Base-by-base conservation (phyloP, 139 green algal species). In the Chlorella sp. region DNA sequence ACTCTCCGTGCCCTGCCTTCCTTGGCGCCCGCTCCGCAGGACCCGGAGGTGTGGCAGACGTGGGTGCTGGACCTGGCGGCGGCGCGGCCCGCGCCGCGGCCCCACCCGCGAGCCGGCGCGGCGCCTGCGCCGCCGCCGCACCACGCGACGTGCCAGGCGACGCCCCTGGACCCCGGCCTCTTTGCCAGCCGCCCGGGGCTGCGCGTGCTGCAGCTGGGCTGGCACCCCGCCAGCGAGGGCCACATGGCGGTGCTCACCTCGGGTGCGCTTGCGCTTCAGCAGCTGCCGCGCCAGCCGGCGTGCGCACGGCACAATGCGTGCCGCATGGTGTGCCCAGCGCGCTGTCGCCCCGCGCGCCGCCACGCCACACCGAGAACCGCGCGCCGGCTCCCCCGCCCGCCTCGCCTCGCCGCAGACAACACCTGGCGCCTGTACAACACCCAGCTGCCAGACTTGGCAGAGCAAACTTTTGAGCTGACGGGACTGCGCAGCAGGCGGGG, bases 381-480 rank as follows among this genome's bases (percentile, higher is more conserved):
- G n/a, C 59, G 15, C 59, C 59, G n/a, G 33, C 33, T 23, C 59
- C 33, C 4, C 59, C 33, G 5, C 15, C 33, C 1, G 12, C 17
- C 33, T 21, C 35, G 1, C 56, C 45, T 60, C 1, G n/a, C n/a
- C 23, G 46, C 67, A 73, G 79, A 84, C 79, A 79, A 81, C 46
- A 71, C 67, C 15, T 84, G 78, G 78, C 81, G 83, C 17, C 73
- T 89, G 19, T 89, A 89, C 76, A 56, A 84, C 56, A 53, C 79
- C 3, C 62, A 77, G n/a, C 45, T 41, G 9, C 55, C 60, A 6
- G 48, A 67, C 40, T 36, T 84, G 50, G 68, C 82, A 23, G 84
- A 89, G 70, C 84, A 89, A 70, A 85, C 71, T 11, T 86, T 89
- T 69, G 78, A 89, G 70, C 83, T 89, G 58, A 11, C 27, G 8